Conservation (phyloP, 2,329 filamentous ascomycete species). For the Pseudogymnoascus sp. region DNA sequence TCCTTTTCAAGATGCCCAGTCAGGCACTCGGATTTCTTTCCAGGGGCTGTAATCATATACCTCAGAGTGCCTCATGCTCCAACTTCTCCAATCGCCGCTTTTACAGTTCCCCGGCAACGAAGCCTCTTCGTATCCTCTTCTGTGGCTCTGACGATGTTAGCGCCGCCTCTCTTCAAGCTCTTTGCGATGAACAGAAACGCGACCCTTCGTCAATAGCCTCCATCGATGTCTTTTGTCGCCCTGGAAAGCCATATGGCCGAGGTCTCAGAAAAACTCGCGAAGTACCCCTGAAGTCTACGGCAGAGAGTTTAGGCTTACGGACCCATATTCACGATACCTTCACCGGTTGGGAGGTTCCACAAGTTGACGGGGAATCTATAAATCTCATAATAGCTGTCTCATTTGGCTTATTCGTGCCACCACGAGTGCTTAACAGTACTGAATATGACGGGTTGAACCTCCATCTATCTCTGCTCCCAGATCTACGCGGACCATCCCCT, state of each 20-base stretch:
- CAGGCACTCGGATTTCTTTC: neutral
- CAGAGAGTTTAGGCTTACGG: constrained; percentile 51
- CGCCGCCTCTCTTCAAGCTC: constrained; percentile 62
- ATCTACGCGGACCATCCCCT: constrained; percentile 79
- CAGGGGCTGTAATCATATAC: neutral
- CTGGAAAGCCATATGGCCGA: constrained; percentile 69
- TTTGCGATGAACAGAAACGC: constrained; percentile 51
- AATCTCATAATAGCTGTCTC: constrained; percentile 89
- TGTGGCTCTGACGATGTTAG: constrained; percentile 93
- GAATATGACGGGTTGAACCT: constrained; percentile 87
- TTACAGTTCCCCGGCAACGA: constrained; percentile 15
- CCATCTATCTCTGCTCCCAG: constrained; percentile 83
- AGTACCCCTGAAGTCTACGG: constrained; percentile 65
- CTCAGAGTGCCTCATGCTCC: neutral
- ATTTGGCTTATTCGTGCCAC: constrained; percentile 83
- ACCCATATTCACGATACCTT: constrained; percentile 74
- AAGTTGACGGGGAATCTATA: constrained; percentile 37
- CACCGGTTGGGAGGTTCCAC: constrained; percentile 66
- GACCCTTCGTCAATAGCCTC: constrained; percentile 55
- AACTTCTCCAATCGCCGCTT: neutral
- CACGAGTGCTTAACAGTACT: constrained; percentile 59
- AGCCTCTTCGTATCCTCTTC: constrained; percentile 77
- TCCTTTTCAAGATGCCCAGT: neutral
- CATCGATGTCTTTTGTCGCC: constrained; percentile 78
- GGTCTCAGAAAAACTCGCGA: constrained; percentile 50